Base-by-base conservation (phyloP, 2,329 filamentous ascomycete species). In the Lachnellula hyalina region DNA sequence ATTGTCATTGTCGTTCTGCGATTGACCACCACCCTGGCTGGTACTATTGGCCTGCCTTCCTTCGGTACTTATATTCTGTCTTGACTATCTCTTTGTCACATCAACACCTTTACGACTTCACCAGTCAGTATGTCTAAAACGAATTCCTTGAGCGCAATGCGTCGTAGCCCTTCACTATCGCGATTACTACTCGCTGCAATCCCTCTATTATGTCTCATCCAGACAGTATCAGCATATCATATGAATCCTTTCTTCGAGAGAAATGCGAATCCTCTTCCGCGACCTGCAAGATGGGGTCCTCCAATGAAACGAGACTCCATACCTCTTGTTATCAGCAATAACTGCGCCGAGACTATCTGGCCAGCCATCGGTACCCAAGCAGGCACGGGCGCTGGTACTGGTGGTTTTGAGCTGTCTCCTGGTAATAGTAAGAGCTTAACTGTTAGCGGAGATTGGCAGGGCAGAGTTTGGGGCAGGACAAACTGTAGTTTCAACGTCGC, bases 381-480 rank as follows among this genome's bases (percentile, higher is more conserved):
- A 47, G 89, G 89, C 21, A 81, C 79, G 14, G 85, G 85, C 0
- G 87, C 89, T 6, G 77, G 77, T 2, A 77, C 75, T 11, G 83
- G 81, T 19, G 90, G 89, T 8, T 94, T 93, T 67, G 78, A 83
- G 65, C 77, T 93, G 36, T 66, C 71, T 1, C 69, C 81, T 3
- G 83, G 85, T 45, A 73, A 78, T 35, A 83, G 78, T 52, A 80
- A 71, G 57, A 78, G 79, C 42, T 74, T 91, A 57, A 83, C 78
- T 51, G 87, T 94, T 23, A 81, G 84, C 11, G 75, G 80, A 49
- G 82, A 90, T 62, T 95, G 89, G 90, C 85, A 89, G 67, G 90
- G 90, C 9, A 82, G 90, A 52, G 76, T 94, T 28, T 94, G 89
- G 90, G 90, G 85, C 12, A 78, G 90, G 52, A 93, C 89, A 17